Evolutionary conservation across 345 rosid species (phyloP).

Genomic region (Geranium rotundifolium): DNA sequence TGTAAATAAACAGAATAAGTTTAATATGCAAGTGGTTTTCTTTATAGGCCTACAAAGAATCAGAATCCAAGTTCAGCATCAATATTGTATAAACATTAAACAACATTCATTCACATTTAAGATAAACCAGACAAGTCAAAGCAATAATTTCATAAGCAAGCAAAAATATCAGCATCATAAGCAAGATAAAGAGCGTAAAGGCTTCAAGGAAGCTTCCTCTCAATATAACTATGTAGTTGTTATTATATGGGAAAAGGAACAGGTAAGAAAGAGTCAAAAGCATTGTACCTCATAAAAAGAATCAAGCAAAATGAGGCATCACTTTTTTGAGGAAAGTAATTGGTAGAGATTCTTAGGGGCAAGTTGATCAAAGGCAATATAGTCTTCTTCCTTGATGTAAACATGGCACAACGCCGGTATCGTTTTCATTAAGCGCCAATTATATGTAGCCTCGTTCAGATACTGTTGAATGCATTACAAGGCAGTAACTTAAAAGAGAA

Average conservation of each 20-base stretch:
- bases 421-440: constrained; percentile 88
- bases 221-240: constrained; percentile 13
- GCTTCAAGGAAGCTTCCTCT: constrained; percentile 19
- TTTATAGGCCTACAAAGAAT: neutral
- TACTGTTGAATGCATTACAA: constrained; percentile 35
- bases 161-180: constrained; percentile 3
- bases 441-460: constrained; percentile 73
- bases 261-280: constrained; percentile 14
- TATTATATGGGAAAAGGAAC: constrained; percentile 11
- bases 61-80: neutral
- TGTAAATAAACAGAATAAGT: too few species aligned
- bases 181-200: neutral
- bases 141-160: neutral
- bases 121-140: neutral
- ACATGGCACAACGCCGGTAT: constrained; percentile 84
- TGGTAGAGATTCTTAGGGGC: constrained; percentile 64
- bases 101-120: neutral
- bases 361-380: constrained; percentile 53
- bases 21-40: neutral
- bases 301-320: constrained; percentile 62
- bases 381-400: constrained; percentile 55
- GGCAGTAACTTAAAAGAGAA: neutral
- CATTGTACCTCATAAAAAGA: neutral
- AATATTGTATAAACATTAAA: neutral
- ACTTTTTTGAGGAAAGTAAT: constrained; percentile 56